Conservation (phyloP, 768 basidiomycete genomes). For the Lactarius akahatsu region DNA sequence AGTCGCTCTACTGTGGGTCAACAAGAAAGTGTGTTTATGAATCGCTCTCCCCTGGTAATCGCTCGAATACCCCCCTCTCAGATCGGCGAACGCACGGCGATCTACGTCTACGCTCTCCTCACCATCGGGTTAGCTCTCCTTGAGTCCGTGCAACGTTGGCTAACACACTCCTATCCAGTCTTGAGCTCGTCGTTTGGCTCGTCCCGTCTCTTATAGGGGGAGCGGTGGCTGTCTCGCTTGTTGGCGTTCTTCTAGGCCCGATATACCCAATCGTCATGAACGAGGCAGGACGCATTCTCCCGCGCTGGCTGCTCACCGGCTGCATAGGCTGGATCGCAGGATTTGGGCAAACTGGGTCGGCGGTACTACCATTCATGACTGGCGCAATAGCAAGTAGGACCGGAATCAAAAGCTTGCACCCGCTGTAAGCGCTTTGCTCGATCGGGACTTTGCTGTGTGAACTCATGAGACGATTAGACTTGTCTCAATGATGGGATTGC, state of each 20-base stretch:
- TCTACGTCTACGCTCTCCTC: slow-evolving; percentile 40
- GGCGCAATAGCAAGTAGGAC: slow-evolving; percentile 43
- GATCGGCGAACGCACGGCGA: slow-evolving; percentile 40
- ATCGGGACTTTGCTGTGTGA: background rate
- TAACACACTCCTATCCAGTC: slow-evolving; percentile 33
- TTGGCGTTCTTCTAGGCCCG: slow-evolving; percentile 54
- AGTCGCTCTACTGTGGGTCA: slow-evolving; percentile 51
- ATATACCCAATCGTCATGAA: slow-evolving; percentile 48
- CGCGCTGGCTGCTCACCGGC: slow-evolving; percentile 43
- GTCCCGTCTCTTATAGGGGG: slow-evolving; percentile 52
- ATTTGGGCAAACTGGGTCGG: slow-evolving; percentile 51
- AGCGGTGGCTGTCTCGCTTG: slow-evolving; percentile 52
- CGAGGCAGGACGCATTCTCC: slow-evolving; percentile 44
- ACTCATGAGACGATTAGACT: slow-evolving; percentile 28
- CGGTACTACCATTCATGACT: slow-evolving; percentile 51
- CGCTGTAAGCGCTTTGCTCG: slow-evolving; percentile 41
- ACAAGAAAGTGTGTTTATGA: slow-evolving; percentile 37
- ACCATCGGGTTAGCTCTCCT: slow-evolving; percentile 38
- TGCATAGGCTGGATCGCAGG: slow-evolving; percentile 54
- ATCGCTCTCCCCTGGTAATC: background rate
- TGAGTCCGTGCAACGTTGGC: background rate
- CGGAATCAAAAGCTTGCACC: slow-evolving; percentile 49
- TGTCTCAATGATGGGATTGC: slow-evolving; percentile 45
- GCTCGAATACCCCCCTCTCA: slow-evolving; percentile 18
- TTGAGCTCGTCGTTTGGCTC: slow-evolving; percentile 60